Evolutionary conservation across 768 basidiomycete species (phyloP).

Genomic region (Hygrophorus pudorinus): DNA sequence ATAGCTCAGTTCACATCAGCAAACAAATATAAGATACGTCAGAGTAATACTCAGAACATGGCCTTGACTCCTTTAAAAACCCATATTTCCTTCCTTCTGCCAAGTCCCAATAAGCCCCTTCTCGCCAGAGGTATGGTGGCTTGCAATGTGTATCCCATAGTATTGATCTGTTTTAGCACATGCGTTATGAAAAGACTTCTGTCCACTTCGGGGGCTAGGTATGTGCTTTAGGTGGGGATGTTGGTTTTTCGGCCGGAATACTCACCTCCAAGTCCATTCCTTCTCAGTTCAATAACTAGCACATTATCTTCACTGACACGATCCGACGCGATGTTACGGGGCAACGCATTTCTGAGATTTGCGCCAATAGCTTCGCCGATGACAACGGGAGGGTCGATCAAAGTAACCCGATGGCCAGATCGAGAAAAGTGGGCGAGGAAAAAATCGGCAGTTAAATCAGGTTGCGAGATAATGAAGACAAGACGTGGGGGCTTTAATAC

Average conservation of each 20-base stretch:
- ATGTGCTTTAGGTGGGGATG: neutral
- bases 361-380: conserved; percentile 31
- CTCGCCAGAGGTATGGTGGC: conserved; percentile 55
- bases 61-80: conserved; percentile 41
- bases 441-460: conserved; percentile 37
- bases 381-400: conserved; percentile 34
- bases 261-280: conserved; percentile 24
- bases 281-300: conserved; percentile 47
- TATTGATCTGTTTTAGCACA: conserved; percentile 47
- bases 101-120: conserved; percentile 32
- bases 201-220: conserved; percentile 29
- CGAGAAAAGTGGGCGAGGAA: conserved; percentile 59
- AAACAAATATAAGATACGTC: conserved; percentile 5
- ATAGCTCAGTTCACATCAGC: neutral
- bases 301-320: conserved; percentile 39
- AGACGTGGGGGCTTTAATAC: conserved; percentile 45
- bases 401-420: conserved; percentile 43
- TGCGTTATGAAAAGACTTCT: conserved; percentile 48
- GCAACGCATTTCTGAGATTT: conserved; percentile 27
- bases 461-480: conserved; percentile 34
- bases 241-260: neutral
- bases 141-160: conserved; percentile 51
- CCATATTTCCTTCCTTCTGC: conserved; percentile 47
- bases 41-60: neutral
- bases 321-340: conserved; percentile 24